Percentiles rank a stretch among this genome's conserved stretches.
phyloP scores from a whole-genome alignment of 192 early-diverging fungal genomes.

The Podila horticola region DNA sequence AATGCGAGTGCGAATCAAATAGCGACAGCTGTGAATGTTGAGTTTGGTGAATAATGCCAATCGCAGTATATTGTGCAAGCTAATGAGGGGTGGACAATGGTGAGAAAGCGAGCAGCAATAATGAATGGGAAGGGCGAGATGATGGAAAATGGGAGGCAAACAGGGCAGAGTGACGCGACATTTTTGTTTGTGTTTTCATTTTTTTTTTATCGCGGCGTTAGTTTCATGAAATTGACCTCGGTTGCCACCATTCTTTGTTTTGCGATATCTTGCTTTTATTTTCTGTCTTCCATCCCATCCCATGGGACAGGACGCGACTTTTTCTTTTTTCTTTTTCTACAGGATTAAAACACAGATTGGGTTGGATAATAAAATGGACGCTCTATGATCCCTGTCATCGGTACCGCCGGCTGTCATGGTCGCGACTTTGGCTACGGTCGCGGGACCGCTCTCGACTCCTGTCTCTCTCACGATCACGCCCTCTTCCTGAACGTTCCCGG shows the following conservation, averaged over 20 bases:
- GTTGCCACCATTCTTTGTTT: too few species aligned
- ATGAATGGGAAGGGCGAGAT: not conserved
- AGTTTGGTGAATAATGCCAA: not conserved
- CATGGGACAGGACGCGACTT: not conserved
- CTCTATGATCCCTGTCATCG: slow-evolving; percentile 6
- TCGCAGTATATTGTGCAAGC: not conserved
- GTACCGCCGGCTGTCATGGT: slow-evolving; percentile 44
- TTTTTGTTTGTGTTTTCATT: slow-evolving; percentile 1
- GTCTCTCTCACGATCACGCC: slow-evolving; percentile 45
- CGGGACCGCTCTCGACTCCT: slow-evolving; percentile 34
- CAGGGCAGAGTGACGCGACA: not conserved
- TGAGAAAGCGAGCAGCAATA: not conserved
- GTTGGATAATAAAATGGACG: not conserved
- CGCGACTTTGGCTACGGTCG: slow-evolving; percentile 33
- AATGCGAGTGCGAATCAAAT: not conserved
- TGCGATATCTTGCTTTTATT: too few species aligned
- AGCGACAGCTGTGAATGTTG: not conserved
- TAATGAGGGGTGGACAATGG: not conserved
- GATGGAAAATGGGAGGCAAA: not conserved
- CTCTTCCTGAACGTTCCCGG: slow-evolving; percentile 28
- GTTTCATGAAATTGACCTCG: too few species aligned
- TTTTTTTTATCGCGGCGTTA: not conserved
- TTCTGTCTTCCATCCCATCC: too few species aligned
- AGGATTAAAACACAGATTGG: too few species aligned
- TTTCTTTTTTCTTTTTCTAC: slow-evolving; percentile 5